Conservation (phyloP, 2,329 filamentous ascomycete genomes). For the Fusarium nurragi region DNA sequence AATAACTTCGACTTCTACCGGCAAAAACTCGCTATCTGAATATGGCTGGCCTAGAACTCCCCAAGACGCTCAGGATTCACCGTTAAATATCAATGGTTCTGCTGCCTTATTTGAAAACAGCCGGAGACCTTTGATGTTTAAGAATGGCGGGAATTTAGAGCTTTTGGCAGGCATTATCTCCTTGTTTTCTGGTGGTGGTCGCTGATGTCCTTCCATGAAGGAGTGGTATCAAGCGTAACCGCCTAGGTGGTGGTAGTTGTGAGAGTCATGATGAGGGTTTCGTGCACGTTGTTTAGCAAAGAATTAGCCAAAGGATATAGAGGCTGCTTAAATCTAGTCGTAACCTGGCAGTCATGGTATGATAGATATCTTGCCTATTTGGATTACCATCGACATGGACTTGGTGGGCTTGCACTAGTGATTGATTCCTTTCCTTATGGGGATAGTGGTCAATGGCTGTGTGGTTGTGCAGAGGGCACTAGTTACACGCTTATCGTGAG, state of each 20-base stretch:
- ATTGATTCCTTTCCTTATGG: constrained; percentile 13
- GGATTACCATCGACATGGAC: background rate
- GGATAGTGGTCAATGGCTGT: constrained; percentile 6
- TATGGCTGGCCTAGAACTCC: too few species aligned
- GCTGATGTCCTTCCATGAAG: constrained; percentile 29
- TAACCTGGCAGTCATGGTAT: background rate
- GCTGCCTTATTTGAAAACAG: too few species aligned
- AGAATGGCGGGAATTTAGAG: too few species aligned
- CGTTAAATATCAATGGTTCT: too few species aligned
- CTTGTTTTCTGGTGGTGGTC: too few species aligned
- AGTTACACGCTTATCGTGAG: constrained; percentile 11
- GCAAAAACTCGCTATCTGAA: too few species aligned
- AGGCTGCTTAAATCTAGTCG: constrained; percentile 14
- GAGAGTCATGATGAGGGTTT: constrained; percentile 13
- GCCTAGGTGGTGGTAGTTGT: constrained; percentile 14
- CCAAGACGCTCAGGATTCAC: too few species aligned
- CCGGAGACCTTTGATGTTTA: too few species aligned
- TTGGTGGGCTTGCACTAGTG: constrained; percentile 8
- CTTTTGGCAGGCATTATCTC: too few species aligned
- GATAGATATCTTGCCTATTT: constrained; percentile 22
- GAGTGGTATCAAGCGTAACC: constrained; percentile 16
- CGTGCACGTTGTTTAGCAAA: background rate
- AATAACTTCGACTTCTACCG: too few species aligned
- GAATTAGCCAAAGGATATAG: constrained; percentile 8
- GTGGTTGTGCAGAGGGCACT: background rate